These are phyloP conservation scores for Alloascoidea hylecoeti DNA, from an alignment of 805 yeast genomes.

Conservation along the genomic window DNA sequence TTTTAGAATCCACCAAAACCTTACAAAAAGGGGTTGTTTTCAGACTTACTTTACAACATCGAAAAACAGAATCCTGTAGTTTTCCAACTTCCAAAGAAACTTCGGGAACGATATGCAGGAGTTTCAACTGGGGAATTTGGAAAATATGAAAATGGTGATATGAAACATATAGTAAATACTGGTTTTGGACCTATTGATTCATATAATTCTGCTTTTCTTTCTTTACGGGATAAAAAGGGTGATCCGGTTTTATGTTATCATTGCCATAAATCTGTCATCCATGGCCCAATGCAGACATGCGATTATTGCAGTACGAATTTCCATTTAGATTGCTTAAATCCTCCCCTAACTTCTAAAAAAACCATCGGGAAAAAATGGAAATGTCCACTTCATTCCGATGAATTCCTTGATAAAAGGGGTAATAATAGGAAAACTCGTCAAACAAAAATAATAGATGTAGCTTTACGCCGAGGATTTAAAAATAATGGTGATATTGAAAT, in stretches of 20 bases:
- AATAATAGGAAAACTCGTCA: conserved; percentile 34
- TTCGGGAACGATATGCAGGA: conserved; percentile 61
- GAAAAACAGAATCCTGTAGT: conserved; percentile 52
- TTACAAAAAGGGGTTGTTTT: conserved; percentile 21
- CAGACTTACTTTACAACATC: conserved; percentile 42
- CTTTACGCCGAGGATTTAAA: conserved; percentile 31
- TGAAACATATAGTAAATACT: too few species aligned
- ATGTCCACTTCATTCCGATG: conserved; percentile 76
- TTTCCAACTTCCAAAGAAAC: conserved; percentile 48
- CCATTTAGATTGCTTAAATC: conserved; percentile 80
- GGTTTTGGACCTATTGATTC: conserved; percentile 25
- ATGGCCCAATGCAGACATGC: conserved; percentile 51
- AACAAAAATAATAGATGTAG: conserved; percentile 39
- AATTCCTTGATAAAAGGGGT: conserved; percentile 23
- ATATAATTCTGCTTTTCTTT: conserved; percentile 46
- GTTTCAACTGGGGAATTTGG: conserved; percentile 57
- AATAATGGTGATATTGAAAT: conserved; percentile 52
- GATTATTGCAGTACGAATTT: conserved; percentile 74
- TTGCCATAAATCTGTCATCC: conserved; percentile 61
- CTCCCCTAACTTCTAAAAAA: conserved; percentile 65
- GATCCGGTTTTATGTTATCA: conserved; percentile 57
- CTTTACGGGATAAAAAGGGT: conserved; percentile 54
- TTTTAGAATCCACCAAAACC: neutral
- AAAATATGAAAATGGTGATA: conserved; percentile 42
- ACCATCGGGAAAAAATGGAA: conserved; percentile 74